Base-by-base conservation (phyloP, 345 rosid genomes). In the Trapa bicornis region DNA sequence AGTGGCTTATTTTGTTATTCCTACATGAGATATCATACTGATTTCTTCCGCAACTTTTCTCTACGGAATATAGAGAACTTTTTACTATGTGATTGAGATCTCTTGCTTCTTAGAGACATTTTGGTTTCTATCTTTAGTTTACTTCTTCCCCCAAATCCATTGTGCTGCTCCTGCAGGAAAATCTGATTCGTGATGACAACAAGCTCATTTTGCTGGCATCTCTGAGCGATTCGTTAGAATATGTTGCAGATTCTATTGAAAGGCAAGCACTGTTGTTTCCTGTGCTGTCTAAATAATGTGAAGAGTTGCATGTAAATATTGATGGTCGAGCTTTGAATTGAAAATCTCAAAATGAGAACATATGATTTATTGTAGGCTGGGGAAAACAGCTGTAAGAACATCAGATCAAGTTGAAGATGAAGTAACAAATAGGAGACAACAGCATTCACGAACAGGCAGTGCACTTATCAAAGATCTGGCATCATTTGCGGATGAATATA, bases 181-280 rank as follows among this genome's bases (percentile, higher is more conserved):
- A 87, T 85, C 82, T 91, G 70, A 95, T 95, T 68, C 96, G 85
- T 71, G 97, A 95, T 78, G 96, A 89, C 75, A 86, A 83, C 85
- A 94, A 91, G 77, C 85, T 94, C 70, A 80, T 94, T 76, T 83
- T 94, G 87, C 77, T 95, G 66, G 97, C 99, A 66, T 95, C 97
- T 57, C 87, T 94, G 60, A 86, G 97, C 78, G 96, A 95, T 86
- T 95, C 99, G 17, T 85, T 89, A 76, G 97, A 95, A 77, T 95
- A 85, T 73, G 88, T 89, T 71, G 99, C 97, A n/a, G 96, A 87
- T 68, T 95, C 99, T 65, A 91, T 95, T 72, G 92, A 91, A 81
- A 89, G 97, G 99, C 83, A 80, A 84, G 87, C 70, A 41, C 29
- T 17, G 37, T 60, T 32, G 8, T 58, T 58, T 58, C 32, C 63